Evolutionary conservation across 768 basidiomycete species (phyloP).

Genomic region (Hemileccinum rubropunctum): DNA sequence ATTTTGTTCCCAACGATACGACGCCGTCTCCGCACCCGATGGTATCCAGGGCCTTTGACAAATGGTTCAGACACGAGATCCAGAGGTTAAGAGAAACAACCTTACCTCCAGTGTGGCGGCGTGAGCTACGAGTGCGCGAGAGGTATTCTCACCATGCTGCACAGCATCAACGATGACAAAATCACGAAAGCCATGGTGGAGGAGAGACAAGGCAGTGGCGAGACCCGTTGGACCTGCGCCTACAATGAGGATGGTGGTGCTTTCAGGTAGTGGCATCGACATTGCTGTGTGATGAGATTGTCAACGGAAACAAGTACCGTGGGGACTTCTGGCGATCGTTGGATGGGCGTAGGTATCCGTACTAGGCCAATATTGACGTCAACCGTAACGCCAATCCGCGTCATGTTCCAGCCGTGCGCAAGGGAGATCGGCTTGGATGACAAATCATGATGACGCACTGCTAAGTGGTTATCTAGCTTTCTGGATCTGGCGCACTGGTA

Average conservation of each 20-base stretch:
- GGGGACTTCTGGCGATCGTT: too few relatives aligned
- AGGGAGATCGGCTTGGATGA: too few relatives aligned
- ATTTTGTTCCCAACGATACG: conserved; percentile 38
- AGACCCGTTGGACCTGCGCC: conserved; percentile 53
- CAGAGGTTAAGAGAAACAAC: not conserved
- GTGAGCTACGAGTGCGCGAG: conserved; percentile 49
- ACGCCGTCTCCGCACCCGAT: conserved; percentile 42
- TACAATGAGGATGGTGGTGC: conserved; percentile 46
- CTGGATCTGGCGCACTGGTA: too few relatives aligned
- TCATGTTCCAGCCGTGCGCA: too few relatives aligned
- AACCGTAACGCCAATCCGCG: too few relatives aligned
- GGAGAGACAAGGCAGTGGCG: conserved; percentile 45
- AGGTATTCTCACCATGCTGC: conserved; percentile 35
- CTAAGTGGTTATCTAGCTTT: too few relatives aligned
- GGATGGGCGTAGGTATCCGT: too few relatives aligned
- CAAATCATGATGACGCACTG: too few relatives aligned
- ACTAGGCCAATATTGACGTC: too few relatives aligned
- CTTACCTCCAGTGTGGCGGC: conserved; percentile 55
- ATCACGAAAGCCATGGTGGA: conserved; percentile 39
- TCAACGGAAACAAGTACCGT: too few relatives aligned
- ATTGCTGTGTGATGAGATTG: too few relatives aligned
- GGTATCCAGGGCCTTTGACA: conserved; percentile 41
- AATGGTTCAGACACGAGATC: conserved; percentile 24
- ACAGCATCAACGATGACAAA: conserved; percentile 45
- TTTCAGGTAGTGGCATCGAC: conserved; percentile 31